Evolutionary conservation across 495 filamentous ascomycete species (phyloP), one percentile per base, ranked within the genome.

Genomic region (Tetracladium setigerum): DNA sequence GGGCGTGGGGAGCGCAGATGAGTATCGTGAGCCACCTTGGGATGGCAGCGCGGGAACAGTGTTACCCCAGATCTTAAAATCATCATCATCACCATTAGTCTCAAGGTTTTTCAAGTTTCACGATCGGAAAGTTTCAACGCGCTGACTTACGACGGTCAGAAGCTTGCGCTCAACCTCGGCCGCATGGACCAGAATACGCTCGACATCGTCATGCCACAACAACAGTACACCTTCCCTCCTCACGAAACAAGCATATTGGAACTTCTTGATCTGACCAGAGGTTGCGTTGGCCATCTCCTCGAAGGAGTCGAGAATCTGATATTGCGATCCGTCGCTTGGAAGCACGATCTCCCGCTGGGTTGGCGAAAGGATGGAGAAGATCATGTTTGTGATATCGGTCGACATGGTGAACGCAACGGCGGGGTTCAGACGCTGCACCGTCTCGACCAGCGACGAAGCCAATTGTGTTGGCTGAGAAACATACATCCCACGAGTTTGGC

Each of bases 331-430:
- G 39, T 53, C 47, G 2, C 57, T 54, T 14, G 39, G 39, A 44
- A 68, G 45, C 16, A 56, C 43, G 10, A 68, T 44, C 38, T 68
- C 64, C 3, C 46, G 64, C 41, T 68, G 65, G 47, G 52, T 52
- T 4, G 65, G 62, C 14, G 58, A 47, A 15, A 68, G 49, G 22
- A 58, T 56, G 31, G 57, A 52, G 14, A 66, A 43, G 24, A 68
- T 48, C 24, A 54, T 55, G 11, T 55, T 39, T 9, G 62, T 62
- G 35, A 65, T 64, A 32, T 63, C 62, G 9, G 62, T 60, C 16
- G 56, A 58, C 64, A 68, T 67, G 2, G 65, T 67, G 48, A 68
- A 67, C 12, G 65, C 65, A 14, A 64, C 60, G 24, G 46, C 45
- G 16, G 54, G 59, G 38, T 50, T 51, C 5, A 66, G 53, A 33